These are phyloP conservation scores for Lachnellula hyalina DNA, from an alignment of 2,329 filamentous ascomycete species.

Conservation along the genomic window DNA sequence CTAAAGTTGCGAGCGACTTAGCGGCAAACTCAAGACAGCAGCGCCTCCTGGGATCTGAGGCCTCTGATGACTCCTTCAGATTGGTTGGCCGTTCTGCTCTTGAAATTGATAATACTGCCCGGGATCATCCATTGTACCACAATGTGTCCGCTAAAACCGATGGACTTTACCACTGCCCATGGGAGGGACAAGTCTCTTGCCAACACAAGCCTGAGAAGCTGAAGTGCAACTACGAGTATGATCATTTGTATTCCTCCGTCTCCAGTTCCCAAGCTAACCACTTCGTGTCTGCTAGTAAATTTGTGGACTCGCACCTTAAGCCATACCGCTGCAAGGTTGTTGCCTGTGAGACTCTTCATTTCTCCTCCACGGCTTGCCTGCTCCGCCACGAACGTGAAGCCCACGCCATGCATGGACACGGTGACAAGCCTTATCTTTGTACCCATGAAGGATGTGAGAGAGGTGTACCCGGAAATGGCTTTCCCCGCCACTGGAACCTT, in stretches of 20 bases:
- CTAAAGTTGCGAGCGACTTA: conserved; percentile 28
- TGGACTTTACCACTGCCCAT: conserved; percentile 91
- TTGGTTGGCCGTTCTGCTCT: conserved; percentile 26
- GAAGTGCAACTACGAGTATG: conserved; percentile 99
- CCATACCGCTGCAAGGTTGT: conserved; percentile 90
- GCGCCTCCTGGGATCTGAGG: conserved; percentile 20
- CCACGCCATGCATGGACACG: conserved; percentile 91
- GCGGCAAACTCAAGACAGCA: conserved; percentile 18
- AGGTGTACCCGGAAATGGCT: conserved; percentile 75
- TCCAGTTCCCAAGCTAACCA: conserved; percentile 21
- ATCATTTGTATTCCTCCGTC: neutral
- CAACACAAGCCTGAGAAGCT: conserved; percentile 91
- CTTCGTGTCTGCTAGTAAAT: conserved; percentile 61
- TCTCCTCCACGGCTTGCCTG: conserved; percentile 92
- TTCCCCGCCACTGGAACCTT: conserved; percentile 92
- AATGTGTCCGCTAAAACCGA: conserved; percentile 59
- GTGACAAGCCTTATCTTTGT: conserved; percentile 88
- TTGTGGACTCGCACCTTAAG: conserved; percentile 93
- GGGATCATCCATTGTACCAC: conserved; percentile 68
- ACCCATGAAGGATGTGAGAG: conserved; percentile 83
- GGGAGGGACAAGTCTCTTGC: conserved; percentile 66
- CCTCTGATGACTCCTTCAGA: conserved; percentile 28
- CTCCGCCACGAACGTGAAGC: conserved; percentile 94
- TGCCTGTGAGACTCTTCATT: conserved; percentile 77
- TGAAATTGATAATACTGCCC: conserved; percentile 37